Base-by-base conservation (phyloP, 768 basidiomycete genomes). In the Russula abietina region DNA sequence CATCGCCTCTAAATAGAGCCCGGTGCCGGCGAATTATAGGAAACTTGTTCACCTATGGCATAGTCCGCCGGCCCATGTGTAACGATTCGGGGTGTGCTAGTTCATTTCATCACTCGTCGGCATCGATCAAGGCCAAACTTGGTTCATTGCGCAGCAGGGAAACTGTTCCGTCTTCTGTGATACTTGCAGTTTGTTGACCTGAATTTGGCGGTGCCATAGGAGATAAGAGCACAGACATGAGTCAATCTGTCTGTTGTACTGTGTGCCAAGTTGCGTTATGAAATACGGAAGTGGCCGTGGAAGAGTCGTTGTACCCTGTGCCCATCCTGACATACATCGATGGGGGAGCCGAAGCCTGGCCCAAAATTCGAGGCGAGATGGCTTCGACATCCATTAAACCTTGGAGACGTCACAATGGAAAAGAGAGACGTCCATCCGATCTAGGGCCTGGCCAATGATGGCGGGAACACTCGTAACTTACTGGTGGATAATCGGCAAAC, bases 111-210 rank as follows among this genome's bases (percentile, higher is more conserved):
- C 51, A 57, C 19, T 16, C 14, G 9, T 19, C 32, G 22, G 32
- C 24, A 16, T 32, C 19, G 55, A 36, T 28, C 36, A 30, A 46
- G 33, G 53, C 36, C 30, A 33, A 9, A 14, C 50, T 55, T 48
- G 55, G 24, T 48, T 46, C 39, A 51, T 41, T 64, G 63, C 63
- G 63, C 63, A 64, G 58, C 58, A 50, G 26, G 28, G 38, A 56
- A 12, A 24, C 39, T 36, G 41, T 46, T 45, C 39, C 1, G 38
- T 43, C 39, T 50, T 64, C 57, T 51, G 63, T 60, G 58, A 51
- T 63, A 26, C 45, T 11, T 16, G 52, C 38, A n/a, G 39, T 49
- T 49, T 39, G 30, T 50, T 43, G 38, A 55, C 30, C 51, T 39
- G 33, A 11, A 33, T n/a, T 45, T 57, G 55, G 45, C 38, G 52